phyloP scores from a whole-genome alignment of 306 rosid species.

The Fragaria vesca region DNA sequence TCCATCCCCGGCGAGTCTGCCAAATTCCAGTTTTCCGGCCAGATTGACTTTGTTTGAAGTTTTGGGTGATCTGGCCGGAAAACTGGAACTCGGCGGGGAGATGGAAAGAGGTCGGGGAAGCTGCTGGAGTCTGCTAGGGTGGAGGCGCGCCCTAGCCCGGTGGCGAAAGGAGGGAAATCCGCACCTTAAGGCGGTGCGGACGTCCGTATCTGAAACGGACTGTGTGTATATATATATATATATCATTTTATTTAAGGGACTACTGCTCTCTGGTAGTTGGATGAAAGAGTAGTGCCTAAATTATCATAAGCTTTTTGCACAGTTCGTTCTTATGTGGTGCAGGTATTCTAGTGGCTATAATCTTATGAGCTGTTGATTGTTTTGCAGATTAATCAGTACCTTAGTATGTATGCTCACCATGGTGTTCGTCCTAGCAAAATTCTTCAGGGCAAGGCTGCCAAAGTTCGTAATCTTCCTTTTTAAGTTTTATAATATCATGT shows the following conservation, averaged over 20 bases:
- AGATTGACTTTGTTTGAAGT: no score
- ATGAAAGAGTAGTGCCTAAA: background rate
- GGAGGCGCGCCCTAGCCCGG: no score
- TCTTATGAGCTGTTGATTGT: background rate
- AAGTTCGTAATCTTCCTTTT: conserved; percentile 49
- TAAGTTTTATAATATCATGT: background rate
- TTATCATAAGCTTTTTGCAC: background rate
- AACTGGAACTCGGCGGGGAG: no score
- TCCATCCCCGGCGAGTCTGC: no score
- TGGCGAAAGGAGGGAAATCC: no score
- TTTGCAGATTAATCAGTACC: conserved; percentile 82
- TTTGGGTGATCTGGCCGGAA: no score
- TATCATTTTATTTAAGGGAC: background rate
- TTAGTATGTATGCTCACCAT: conserved; percentile 62
- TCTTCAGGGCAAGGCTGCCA: conserved; percentile 74
- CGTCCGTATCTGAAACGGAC: no score
- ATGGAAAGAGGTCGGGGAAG: no score
- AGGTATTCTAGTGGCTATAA: conserved; percentile 2
- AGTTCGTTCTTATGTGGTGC: background rate
- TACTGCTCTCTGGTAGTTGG: background rate
- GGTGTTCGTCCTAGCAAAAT: conserved; percentile 79
- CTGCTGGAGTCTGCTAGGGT: no score
- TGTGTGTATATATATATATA: no score
- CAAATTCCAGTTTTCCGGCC: no score
- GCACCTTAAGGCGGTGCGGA: no score